A percentile compares a stretch with the other conserved stretches of the same genome.
Conservation (phyloP, 2,329 filamentous ascomycete species). For the Monascus ruber region DNA sequence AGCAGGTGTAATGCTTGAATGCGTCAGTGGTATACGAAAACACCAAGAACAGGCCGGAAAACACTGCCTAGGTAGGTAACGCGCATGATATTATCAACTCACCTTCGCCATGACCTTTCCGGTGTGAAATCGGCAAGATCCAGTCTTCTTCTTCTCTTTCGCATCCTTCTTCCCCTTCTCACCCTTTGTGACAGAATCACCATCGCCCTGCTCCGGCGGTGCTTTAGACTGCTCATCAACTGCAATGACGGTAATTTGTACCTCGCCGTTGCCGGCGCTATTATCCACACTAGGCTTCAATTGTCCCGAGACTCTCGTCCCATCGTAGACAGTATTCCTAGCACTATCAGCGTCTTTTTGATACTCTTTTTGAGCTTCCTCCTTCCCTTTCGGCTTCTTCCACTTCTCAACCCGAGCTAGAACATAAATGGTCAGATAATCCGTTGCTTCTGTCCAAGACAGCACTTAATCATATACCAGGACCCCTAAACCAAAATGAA, state of each 20-base stretch:
- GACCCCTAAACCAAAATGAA: background rate
- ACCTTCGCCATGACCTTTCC: background rate
- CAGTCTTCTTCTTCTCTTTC: background rate
- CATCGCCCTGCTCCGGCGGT: background rate
- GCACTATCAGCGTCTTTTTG: background rate
- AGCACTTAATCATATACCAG: background rate
- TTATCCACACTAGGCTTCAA: background rate
- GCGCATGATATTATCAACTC: background rate
- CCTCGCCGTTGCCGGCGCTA: background rate
- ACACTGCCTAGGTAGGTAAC: no score
- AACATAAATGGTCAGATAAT: background rate
- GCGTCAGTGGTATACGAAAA: no score
- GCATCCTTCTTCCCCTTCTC: background rate
- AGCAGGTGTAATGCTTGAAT: no score
- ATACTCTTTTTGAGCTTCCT: background rate
- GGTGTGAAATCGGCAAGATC: constrained; percentile 1
- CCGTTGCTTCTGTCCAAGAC: background rate
- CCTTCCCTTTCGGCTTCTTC: background rate
- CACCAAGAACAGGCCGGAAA: no score
- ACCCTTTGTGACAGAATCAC: background rate
- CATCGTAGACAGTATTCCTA: background rate
- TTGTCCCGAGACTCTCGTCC: background rate
- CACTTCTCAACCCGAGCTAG: background rate
- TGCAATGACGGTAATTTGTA: background rate
- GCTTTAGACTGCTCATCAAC: background rate